These are phyloP conservation scores for Chlorella sp. DNA, from an alignment of 139 green algal genomes.

Conservation along the genomic window DNA sequence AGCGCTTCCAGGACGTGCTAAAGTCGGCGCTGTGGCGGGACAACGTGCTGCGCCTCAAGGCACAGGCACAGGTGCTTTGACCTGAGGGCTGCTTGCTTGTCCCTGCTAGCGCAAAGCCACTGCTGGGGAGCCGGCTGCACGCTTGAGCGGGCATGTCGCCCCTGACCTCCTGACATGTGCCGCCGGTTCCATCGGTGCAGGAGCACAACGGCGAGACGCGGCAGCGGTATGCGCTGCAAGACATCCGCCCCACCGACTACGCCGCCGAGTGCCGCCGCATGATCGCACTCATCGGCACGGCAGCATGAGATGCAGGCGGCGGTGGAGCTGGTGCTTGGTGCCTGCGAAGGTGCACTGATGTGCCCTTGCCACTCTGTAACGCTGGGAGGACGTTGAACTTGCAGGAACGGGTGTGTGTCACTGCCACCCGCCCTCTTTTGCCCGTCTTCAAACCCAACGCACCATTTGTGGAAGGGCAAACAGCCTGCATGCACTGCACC, in stretches of 20 bases:
- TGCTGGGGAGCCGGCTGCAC: too few relatives aligned
- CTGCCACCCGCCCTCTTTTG: too few relatives aligned
- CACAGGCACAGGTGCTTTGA: constrained; percentile 41
- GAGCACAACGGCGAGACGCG: constrained; percentile 81
- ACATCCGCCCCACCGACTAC: constrained; percentile 62
- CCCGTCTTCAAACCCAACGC: too few relatives aligned
- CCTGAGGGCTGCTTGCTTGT: neutral
- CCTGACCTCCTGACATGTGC: neutral
- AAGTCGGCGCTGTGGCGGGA: constrained; percentile 13
- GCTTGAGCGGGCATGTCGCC: neutral
- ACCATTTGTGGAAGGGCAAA: too few relatives aligned
- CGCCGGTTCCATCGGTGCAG: neutral
- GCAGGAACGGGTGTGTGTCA: too few relatives aligned
- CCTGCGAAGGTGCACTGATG: too few relatives aligned
- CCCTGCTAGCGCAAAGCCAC: too few relatives aligned
- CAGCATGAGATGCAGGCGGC: neutral
- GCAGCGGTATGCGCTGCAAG: constrained; percentile 64
- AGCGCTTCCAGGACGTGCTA: constrained; percentile 11
- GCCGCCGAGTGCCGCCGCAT: constrained; percentile 56
- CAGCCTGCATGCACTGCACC: too few relatives aligned
- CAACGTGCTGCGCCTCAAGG: constrained; percentile 28
- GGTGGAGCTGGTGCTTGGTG: too few relatives aligned
- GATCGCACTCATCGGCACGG: constrained; percentile 47
- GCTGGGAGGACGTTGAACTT: too few relatives aligned
- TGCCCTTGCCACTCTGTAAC: too few relatives aligned